phyloP scores from a whole-genome alignment of 306 rosid species.

The Gastrolobium bilobum region DNA sequence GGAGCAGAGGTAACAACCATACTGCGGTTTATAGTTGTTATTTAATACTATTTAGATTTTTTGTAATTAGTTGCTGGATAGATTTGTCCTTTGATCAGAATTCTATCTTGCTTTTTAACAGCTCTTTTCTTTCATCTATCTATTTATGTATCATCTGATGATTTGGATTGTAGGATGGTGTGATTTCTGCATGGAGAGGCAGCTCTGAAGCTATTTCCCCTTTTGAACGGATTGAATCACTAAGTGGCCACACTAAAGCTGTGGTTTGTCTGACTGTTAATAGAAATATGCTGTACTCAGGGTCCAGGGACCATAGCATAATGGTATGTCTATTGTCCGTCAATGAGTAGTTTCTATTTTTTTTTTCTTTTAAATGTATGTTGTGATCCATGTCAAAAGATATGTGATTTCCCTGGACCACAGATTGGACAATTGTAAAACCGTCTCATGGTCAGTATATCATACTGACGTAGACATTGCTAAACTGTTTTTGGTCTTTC shows the following conservation, averaged over 20 bases:
- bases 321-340: constrained; percentile 38
- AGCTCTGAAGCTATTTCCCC: constrained; percentile 22
- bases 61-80: too few relatives aligned
- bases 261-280: constrained; percentile 49
- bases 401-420: neutral
- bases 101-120: neutral
- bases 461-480: neutral
- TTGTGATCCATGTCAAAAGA: neutral
- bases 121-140: neutral
- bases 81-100: too few relatives aligned
- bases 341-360: neutral
- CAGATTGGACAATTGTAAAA: neutral
- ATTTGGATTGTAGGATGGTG: constrained; percentile 50
- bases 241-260: constrained; percentile 52
- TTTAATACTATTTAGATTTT: too few relatives aligned
- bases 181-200: constrained; percentile 56
- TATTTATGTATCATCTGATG: neutral
- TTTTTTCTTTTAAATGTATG: neutral
- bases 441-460: neutral
- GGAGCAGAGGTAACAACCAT: too few relatives aligned
- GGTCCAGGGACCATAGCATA: constrained; percentile 58
- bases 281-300: constrained; percentile 49
- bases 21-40: too few relatives aligned
- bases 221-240: constrained; percentile 43
- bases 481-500: neutral